Conservation (phyloP, 768 basidiomycete species). For the Lyophyllum atratum region DNA sequence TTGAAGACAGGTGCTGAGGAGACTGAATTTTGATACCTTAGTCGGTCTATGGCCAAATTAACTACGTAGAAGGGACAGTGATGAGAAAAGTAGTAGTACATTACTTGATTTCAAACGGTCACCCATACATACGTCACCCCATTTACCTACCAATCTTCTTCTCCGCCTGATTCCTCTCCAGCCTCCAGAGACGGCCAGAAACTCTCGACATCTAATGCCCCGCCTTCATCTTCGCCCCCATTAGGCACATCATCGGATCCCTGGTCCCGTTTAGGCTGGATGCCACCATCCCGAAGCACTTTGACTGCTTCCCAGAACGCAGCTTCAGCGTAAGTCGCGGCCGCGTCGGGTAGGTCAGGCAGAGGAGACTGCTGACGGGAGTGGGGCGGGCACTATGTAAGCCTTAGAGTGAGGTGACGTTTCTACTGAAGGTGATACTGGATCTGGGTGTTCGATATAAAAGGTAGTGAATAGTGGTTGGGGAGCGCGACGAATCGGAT, state of each 20-base stretch:
- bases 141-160: constrained; percentile 9
- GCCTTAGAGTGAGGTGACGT: neutral
- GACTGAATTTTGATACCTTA: too few species aligned
- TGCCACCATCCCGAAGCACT: constrained; percentile 21
- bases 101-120: neutral
- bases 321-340: constrained; percentile 57
- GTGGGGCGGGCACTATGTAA: constrained; percentile 25
- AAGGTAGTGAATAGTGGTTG: constrained; percentile 54
- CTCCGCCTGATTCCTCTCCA: constrained; percentile 14
- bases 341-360: constrained; percentile 57
- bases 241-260: neutral
- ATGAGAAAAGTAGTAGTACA: too few species aligned
- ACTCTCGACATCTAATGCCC: constrained; percentile 5
- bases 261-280: neutral
- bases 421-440: neutral
- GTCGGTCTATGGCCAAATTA: too few species aligned
- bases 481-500: constrained; percentile 19
- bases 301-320: constrained; percentile 50
- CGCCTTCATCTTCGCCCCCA: neutral
- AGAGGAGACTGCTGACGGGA: constrained; percentile 37
- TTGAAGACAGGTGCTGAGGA: neutral
- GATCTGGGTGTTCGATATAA: constrained; percentile 48
- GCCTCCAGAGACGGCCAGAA: constrained; percentile 21
- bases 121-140: neutral
- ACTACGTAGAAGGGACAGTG: too few species aligned